Conservation (phyloP, 805 yeast genomes). For the Candida nitratophila region DNA sequence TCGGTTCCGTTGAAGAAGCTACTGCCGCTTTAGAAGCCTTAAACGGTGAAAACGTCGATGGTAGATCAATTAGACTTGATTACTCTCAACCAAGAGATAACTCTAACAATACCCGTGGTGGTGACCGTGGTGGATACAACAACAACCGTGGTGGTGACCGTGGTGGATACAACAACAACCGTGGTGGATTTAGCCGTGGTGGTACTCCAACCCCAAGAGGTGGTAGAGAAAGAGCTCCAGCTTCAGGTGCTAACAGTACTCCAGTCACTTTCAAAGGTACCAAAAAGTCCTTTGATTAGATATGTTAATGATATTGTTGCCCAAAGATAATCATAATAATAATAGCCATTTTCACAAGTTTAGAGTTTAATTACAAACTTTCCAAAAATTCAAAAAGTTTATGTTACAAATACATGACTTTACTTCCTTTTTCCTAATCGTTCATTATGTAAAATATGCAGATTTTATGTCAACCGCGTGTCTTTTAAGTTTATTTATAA, state of each 20-base stretch:
- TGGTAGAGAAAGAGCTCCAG: conserved; percentile 37
- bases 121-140: conserved; percentile 21
- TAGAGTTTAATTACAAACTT: neutral
- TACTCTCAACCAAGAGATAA: conserved; percentile 84
- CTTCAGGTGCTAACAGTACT: conserved; percentile 60
- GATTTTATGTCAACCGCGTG: neutral
- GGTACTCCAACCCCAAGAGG: conserved; percentile 37
- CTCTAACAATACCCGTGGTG: conserved; percentile 21
- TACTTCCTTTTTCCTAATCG: neutral
- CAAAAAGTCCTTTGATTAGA: conserved; percentile 55
- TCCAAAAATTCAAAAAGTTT: neutral
- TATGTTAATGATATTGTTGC: too few relatives aligned
- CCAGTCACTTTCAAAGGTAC: conserved; percentile 76
- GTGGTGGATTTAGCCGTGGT: conserved; percentile 30
- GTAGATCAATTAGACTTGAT: conserved; percentile 93
- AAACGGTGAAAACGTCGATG: conserved; percentile 84
- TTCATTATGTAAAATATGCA: neutral
- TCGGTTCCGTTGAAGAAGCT: conserved; percentile 80
- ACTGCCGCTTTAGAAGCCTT: conserved; percentile 78
- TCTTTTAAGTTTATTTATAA: neutral
- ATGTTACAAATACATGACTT: too few relatives aligned
- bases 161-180: conserved; percentile 15
- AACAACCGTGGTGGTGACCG: conserved; percentile 20
- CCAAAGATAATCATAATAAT: too few relatives aligned
- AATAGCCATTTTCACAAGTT: too few relatives aligned